Percentiles rank a stretch among this genome's conserved stretches.
These are phyloP conservation scores for Candida piceae DNA, from an alignment of 805 yeast species.

Conservation along the genomic window DNA sequence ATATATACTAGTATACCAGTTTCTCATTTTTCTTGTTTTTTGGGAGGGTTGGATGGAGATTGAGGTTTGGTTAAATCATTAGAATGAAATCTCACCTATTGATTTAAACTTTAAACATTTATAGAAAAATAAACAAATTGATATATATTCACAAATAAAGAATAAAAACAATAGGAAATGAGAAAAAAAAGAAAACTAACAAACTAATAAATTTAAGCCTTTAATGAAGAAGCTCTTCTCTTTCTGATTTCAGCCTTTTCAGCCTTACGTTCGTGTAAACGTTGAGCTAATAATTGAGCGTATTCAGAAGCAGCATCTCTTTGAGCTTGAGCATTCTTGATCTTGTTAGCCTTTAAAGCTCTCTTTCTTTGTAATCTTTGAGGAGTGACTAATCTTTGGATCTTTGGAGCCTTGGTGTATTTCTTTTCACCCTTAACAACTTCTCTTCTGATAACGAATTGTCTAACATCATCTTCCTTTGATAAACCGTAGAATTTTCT, in stretches of 20 bases:
- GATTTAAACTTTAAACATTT: too few species aligned
- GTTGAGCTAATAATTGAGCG: constrained; percentile 97
- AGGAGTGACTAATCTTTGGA: constrained; percentile 99
- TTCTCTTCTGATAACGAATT: constrained; percentile 97
- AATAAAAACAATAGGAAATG: too few species aligned
- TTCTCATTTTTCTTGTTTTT: constrained; percentile 3
- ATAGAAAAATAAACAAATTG: too few species aligned
- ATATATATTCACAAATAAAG: too few species aligned
- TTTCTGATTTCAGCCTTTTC: constrained; percentile 97
- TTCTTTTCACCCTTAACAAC: constrained; percentile 96
- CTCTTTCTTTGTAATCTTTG: constrained; percentile 99
- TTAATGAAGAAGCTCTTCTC: constrained; percentile 99
- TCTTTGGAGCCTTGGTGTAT: constrained; percentile 99
- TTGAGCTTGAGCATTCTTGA: constrained; percentile 96
- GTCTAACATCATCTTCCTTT: constrained; percentile 87
- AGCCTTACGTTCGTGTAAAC: constrained; percentile 97
- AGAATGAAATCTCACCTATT: too few species aligned
- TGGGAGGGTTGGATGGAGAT: neutral
- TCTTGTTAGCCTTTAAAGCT: constrained; percentile 88
- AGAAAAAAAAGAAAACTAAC: too few species aligned
- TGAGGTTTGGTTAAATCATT: too few species aligned
- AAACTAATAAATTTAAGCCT: constrained; percentile 60
- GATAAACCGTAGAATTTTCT: constrained; percentile 99
- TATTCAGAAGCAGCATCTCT: constrained; percentile 99
- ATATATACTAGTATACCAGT: constrained; percentile 1